Evolutionary conservation across 2,329 filamentous ascomycete genomes (phyloP).

Genomic region (Fusarium ramigenum): DNA sequence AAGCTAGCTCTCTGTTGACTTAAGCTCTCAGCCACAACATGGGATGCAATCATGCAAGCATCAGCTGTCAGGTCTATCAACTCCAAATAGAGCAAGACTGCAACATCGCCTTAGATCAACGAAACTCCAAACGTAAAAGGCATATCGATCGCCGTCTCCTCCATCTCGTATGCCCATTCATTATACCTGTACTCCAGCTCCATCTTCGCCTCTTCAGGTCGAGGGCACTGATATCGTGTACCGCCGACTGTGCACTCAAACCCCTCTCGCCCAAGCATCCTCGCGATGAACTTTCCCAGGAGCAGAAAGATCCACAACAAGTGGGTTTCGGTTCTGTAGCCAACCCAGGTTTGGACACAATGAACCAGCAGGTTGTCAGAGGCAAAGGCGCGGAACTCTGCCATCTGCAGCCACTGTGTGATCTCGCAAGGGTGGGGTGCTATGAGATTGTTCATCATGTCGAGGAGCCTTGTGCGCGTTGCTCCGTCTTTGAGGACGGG

Average conservation of each 20-base stretch:
- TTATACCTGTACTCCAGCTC: not conserved
- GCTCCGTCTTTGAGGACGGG: not conserved
- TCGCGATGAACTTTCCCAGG: not conserved
- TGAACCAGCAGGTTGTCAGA: not conserved
- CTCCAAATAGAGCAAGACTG: not conserved
- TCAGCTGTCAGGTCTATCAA: fast-evolving
- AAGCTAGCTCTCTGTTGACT: no score
- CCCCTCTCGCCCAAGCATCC: fast-evolving
- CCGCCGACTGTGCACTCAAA: not conserved
- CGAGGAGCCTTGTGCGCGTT: not conserved
- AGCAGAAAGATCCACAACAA: not conserved
- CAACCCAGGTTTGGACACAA: not conserved
- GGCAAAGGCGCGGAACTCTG: not conserved
- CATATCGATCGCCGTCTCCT: not conserved
- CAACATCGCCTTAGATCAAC: not conserved
- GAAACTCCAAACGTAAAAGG: not conserved
- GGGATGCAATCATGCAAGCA: no score
- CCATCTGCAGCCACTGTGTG: not conserved
- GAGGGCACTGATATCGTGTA: not conserved
- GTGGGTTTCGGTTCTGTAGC: not conserved
- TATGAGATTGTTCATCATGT: not conserved
- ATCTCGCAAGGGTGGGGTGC: not conserved
- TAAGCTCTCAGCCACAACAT: no score
- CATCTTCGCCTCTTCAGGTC: not conserved
- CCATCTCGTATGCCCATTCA: not conserved